phyloP scores from a whole-genome alignment of 148 eudicot species.

The Nyssa sinensis region DNA sequence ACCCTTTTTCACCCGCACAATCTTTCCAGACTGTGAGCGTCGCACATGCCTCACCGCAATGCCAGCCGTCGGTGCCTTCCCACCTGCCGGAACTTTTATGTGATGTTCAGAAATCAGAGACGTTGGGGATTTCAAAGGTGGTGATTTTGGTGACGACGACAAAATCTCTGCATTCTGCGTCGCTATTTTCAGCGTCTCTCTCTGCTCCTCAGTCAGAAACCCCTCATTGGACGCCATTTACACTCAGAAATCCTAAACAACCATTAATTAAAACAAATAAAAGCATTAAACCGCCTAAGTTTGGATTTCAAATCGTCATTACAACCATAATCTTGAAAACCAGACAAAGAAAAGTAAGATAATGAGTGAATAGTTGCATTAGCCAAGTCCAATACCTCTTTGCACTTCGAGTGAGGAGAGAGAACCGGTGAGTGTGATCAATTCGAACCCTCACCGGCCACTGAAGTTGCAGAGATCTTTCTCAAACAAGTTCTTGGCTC shows the following conservation, averaged over 20 bases:
- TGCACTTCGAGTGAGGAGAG: slow-evolving; percentile 14
- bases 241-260: slow-evolving; percentile 29
- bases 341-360: not conserved
- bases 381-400: slow-evolving; percentile 16
- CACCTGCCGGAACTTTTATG: slow-evolving; percentile 60
- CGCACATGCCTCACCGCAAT: slow-evolving; percentile 68
- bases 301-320: not conserved
- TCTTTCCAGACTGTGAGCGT: slow-evolving; percentile 86
- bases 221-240: slow-evolving; percentile 86
- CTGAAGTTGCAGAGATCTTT: not conserved
- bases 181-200: slow-evolving; percentile 80
- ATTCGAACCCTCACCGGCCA: slow-evolving; percentile 3
- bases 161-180: slow-evolving; percentile 53
- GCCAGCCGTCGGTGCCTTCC: slow-evolving; percentile 46
- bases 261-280: slow-evolving; percentile 5
- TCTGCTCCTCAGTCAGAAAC: slow-evolving; percentile 87
- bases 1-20: slow-evolving; percentile 79
- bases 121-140: slow-evolving; percentile 44
- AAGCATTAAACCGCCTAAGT: not conserved
- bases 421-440: slow-evolving; percentile 4
- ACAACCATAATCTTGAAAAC: not conserved
- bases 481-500: slow-evolving; percentile 53
- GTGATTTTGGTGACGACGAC: slow-evolving; percentile 53
- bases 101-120: slow-evolving; percentile 43
- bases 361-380: not conserved